Evolutionary conservation across 805 yeast species (phyloP).

Genomic region (Metschnikowia similis): DNA sequence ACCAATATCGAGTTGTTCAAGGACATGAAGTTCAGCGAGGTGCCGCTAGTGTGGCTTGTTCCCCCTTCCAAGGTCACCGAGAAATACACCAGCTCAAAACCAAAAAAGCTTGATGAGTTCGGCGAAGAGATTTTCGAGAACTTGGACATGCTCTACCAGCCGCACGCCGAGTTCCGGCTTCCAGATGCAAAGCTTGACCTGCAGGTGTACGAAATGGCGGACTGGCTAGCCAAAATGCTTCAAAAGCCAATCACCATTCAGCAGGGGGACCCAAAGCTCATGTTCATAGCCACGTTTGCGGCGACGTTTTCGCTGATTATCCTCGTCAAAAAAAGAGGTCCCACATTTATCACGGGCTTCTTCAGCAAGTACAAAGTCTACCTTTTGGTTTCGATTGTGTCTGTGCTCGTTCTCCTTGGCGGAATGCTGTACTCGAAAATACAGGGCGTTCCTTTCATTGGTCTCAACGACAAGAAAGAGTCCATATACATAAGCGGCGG

Average conservation of each 20-base stretch:
- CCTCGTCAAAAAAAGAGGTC: constrained; percentile 47
- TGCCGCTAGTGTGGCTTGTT: constrained; percentile 66
- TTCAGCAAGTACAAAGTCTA: constrained; percentile 22
- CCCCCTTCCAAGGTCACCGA: constrained; percentile 41
- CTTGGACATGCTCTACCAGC: constrained; percentile 22
- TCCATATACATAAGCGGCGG: constrained; percentile 63
- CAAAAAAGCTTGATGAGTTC: constrained; percentile 19
- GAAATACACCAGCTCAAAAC: constrained; percentile 11
- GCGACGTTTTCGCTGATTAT: constrained; percentile 43
- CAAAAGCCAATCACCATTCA: constrained; percentile 41
- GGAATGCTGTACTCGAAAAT: constrained; percentile 66
- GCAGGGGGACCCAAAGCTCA: constrained; percentile 35
- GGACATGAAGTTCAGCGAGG: constrained; percentile 40
- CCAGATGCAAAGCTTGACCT: constrained; percentile 30
- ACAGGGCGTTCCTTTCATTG: constrained; percentile 59
- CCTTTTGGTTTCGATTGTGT: constrained; percentile 26
- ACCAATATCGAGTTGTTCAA: constrained; percentile 40
- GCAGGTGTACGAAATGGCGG: constrained; percentile 49
- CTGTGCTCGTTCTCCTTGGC: constrained; percentile 45
- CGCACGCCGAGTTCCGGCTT: constrained; percentile 33
- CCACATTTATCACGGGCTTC: constrained; percentile 17
- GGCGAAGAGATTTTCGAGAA: constrained; percentile 15
- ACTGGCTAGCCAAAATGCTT: constrained; percentile 45
- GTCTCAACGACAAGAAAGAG: constrained; percentile 46
- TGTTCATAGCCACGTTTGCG: constrained; percentile 44